Evolutionary conservation across 2,329 filamentous ascomycete species (phyloP), one percentile per base, ranked within the genome.

Genomic region (Colletotrichum limetticola): DNA sequence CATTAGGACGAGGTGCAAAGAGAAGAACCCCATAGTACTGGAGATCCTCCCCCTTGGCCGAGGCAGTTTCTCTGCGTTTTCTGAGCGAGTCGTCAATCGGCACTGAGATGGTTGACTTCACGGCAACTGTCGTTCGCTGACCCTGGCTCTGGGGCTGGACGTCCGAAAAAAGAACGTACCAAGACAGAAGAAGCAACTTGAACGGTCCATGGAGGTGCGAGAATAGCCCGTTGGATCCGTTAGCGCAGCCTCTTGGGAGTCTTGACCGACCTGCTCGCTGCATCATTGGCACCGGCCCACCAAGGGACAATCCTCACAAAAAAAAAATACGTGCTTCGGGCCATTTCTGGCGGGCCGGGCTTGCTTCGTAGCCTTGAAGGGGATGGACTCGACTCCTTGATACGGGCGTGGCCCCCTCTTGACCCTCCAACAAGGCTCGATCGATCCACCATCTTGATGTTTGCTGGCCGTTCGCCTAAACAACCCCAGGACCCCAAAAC

Each of bases 181-280:
- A 52, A 30, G 55, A 58, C 56, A 35, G 63, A 66, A 71, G 56
- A 60, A 73, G 56, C 66, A 69, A 73, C 59, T 53, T 42, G 28
- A 66, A 55, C 22, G 35, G 19, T 22, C 32, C 30, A 11, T 37
- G 28, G 24, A 49, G 61, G 65, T 46, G 61, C 59, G 35, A 64
- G 49, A 73, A 71, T 35, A 42, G 16, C 46, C 49, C 61, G 66
- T 49, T 69, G 60, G 60, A 63, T 35, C 42, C 60, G 49, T 35
- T 64, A 64, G 61, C 61, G 61, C 61, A 64, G 30, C 61, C 61
- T 52, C 42, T 28, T 35, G 8, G 37, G 26, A 26, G 26, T 26
- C 26, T 26, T 26, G 26, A 26, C 64, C 28, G 14, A 42, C 64
- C 28, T 56, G 35, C 49, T 24, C 35, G 46, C 32, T 61, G 32